Evolutionary conservation across 2,329 filamentous ascomycete species (phyloP).

Genomic region (Ceratocystis lukuohia): DNA sequence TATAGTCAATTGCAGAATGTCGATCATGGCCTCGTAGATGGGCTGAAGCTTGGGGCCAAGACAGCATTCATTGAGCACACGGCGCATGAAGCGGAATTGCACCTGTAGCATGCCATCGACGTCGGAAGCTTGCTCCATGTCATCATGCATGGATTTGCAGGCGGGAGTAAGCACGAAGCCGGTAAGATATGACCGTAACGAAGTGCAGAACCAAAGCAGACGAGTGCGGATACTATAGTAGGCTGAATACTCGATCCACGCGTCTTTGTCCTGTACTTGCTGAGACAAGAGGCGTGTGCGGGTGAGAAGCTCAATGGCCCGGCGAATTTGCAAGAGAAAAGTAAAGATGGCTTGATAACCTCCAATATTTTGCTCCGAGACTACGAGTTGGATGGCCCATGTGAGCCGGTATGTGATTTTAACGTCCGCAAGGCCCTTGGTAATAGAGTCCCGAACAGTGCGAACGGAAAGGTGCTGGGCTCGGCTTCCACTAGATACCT

Average conservation of each 20-base stretch:
- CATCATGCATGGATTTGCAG: slow-evolving; percentile 40
- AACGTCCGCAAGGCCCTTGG: slow-evolving; percentile 44
- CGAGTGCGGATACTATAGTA: slow-evolving; percentile 52
- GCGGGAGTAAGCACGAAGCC: slow-evolving; percentile 56
- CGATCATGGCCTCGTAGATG: slow-evolving; percentile 59
- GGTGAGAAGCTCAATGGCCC: slow-evolving; percentile 55
- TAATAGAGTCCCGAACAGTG: slow-evolving; percentile 43
- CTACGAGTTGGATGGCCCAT: slow-evolving; percentile 57
- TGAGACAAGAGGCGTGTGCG: slow-evolving; percentile 35
- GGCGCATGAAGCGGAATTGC: slow-evolving; percentile 50
- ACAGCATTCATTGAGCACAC: slow-evolving; percentile 54
- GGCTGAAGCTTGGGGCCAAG: slow-evolving; percentile 54
- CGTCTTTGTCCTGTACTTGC: slow-evolving; percentile 27
- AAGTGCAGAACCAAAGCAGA: slow-evolving; percentile 65
- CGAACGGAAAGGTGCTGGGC: slow-evolving; percentile 32
- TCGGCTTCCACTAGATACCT: slow-evolving; percentile 38
- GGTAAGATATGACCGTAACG: slow-evolving; percentile 61
- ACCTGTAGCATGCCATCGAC: slow-evolving; percentile 68
- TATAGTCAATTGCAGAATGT: slow-evolving; percentile 61
- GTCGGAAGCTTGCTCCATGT: slow-evolving; percentile 50
- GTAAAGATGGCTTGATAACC: slow-evolving; percentile 62
- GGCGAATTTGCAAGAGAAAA: slow-evolving; percentile 63
- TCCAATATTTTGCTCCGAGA: slow-evolving; percentile 49
- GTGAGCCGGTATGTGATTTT: slow-evolving; percentile 53
- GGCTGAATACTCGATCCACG: slow-evolving; percentile 32